Evolutionary conservation across 176 grass and related monocot genomes (phyloP).

Genomic region (Rhynchospora tenuis): DNA sequence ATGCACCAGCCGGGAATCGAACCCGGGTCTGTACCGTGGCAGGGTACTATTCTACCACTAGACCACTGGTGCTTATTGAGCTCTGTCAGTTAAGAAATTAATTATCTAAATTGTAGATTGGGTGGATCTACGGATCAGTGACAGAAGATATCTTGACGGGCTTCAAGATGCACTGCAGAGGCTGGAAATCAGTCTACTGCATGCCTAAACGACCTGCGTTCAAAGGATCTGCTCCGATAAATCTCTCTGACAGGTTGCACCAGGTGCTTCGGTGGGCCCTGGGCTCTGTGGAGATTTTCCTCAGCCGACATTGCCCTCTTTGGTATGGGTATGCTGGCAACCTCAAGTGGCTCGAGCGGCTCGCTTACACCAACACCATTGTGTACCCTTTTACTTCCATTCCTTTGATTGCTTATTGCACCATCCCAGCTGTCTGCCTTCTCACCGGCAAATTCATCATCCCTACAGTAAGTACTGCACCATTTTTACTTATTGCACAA

Average conservation of each 20-base stretch:
- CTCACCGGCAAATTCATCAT: slow-evolving; percentile 97
- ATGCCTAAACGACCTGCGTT: slow-evolving; percentile 51
- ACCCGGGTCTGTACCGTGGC: slow-evolving; percentile 57
- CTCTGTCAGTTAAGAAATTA: rapidly evolving
- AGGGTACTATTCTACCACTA: slow-evolving; percentile 71
- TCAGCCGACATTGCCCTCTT: slow-evolving; percentile 89
- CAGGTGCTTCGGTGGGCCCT: slow-evolving; percentile 88
- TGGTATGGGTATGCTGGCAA: slow-evolving; percentile 92
- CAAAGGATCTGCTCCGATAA: slow-evolving; percentile 86
- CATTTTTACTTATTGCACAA: not conserved
- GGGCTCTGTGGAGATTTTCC: slow-evolving; percentile 85
- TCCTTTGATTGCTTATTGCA: slow-evolving; percentile 81
- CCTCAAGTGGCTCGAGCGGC: slow-evolving; percentile 87
- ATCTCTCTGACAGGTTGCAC: slow-evolving; percentile 69
- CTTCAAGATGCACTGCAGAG: slow-evolving; percentile 98
- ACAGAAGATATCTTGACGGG: slow-evolving; percentile 91
- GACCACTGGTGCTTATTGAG: slow-evolving; percentile 15
- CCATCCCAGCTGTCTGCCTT: slow-evolving; percentile 77
- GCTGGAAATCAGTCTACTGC: slow-evolving; percentile 95
- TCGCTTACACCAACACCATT: slow-evolving; percentile 97
- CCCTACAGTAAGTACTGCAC: slow-evolving; percentile 44
- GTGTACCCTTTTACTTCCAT: slow-evolving; percentile 96
- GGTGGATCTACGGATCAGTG: slow-evolving; percentile 89
- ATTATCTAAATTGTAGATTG: slow-evolving; percentile 37
- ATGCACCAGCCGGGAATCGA: slow-evolving; percentile 46